Evolutionary conservation across 495 filamentous ascomycete species (phyloP), one percentile per base, ranked within the genome.

Genomic region (Podospora tetraspora): DNA sequence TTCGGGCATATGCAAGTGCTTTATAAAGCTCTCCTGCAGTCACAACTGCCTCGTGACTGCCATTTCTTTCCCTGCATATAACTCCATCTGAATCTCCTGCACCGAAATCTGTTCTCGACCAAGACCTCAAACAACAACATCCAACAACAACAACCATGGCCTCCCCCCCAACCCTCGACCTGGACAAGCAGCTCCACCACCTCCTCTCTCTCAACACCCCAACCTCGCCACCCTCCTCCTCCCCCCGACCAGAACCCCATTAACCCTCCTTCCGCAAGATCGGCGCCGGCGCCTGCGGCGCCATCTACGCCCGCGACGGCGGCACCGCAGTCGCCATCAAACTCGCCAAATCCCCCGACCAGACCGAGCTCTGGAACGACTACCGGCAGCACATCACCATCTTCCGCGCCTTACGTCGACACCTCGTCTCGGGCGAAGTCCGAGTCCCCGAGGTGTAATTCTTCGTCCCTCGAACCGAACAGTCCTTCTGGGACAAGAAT

Each of bases 261-360:
- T 5, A 27, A 4, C 6, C 22, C 12, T 57, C 24, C 21, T 66
- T 61, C 57, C 67, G 43, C 1, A 73, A 73, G n/a, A 72, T 72
- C 19, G 72, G 72, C 4, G 70, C 70, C 2, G 70, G 70, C 7
- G 67, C 70, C n/a, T 73, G 72, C 24, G 72, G 70, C 22, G 67
- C 64, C 4, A n/a, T 74, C 52, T 72, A 68, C 24, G 57, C 52
- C 1, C 43, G 27, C 27, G 27, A 66, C 13, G 68, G 63, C 13
- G 59, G 52, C 0, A 30, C 69, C 30, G 22, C 61, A 1, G 13
- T 27, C 25, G 61, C 62, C 22, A 1, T 62, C 52, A 72, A 72
- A 37, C 68, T 72, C 1, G 68, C 65, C 52, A 68, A 70, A 2
- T 23, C 29, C 56, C 3, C 8, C 29, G 61, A 37, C 30, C 16